Evolutionary conservation across 352 stramenopile species (phyloP).

Genomic region (Chrysophaeum taylorii): DNA sequence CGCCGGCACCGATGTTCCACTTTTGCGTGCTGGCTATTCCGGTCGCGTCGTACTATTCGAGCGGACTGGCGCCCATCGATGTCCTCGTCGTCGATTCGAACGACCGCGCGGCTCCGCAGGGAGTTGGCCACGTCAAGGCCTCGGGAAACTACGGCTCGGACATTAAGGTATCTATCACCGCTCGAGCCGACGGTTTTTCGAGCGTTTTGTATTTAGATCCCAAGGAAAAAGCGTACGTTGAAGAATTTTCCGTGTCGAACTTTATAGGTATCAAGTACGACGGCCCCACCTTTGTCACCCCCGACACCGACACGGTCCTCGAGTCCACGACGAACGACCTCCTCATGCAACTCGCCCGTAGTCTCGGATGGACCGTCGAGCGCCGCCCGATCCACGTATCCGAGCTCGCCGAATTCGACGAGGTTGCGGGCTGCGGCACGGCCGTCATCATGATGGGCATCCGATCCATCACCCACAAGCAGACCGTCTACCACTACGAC

Average conservation of each 20-base stretch:
- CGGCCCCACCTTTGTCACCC: conserved; percentile 1
- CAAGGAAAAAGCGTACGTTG: conserved; percentile 23
- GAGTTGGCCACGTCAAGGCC: conserved; percentile 22
- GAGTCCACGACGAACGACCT: not conserved
- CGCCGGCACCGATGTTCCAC: conserved; percentile 15
- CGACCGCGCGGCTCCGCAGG: conserved; percentile 23
- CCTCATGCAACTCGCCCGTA: conserved; percentile 1
- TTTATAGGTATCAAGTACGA: conserved; percentile 13
- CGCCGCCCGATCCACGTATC: not conserved
- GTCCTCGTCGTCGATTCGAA: conserved; percentile 15
- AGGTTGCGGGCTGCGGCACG: not conserved
- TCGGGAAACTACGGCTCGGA: conserved; percentile 27
- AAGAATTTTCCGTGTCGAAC: conserved; percentile 30
- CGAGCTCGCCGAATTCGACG: not conserved
- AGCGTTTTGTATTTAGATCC: conserved; percentile 24
- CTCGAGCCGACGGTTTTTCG: conserved; percentile 10
- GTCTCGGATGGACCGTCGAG: not conserved
- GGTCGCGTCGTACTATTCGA: conserved; percentile 23
- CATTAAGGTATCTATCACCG: conserved; percentile 12
- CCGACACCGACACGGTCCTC: not conserved
- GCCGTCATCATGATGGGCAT: not conserved
- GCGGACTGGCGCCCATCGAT: conserved; percentile 18
- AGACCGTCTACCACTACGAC: not conserved
- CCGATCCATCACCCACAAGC: not conserved
- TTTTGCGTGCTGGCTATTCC: conserved; percentile 21